These are phyloP conservation scores for Heterobasidion irregulare DNA, from an alignment of 1,284 basidiomycete genomes.

Conservation along the genomic window DNA sequence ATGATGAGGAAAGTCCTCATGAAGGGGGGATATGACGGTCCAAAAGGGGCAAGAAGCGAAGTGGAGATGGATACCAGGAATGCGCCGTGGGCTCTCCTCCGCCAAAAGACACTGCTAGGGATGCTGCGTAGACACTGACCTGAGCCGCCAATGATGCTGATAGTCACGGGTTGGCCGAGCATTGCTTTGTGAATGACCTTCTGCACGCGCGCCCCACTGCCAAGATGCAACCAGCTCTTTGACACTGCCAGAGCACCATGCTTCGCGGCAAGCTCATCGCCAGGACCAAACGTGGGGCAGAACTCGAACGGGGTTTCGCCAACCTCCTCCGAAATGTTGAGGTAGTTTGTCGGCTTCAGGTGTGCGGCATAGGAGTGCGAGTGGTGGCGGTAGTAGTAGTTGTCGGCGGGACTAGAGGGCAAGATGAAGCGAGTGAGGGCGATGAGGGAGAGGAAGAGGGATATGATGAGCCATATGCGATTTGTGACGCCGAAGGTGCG, in stretches of 20 bases:
- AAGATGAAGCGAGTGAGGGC: slow-evolving; percentile 55
- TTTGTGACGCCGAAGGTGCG: slow-evolving; percentile 55
- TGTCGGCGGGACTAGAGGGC: slow-evolving; percentile 23
- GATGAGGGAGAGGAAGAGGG: slow-evolving; percentile 50
- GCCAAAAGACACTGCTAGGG: background rate
- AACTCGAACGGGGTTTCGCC: slow-evolving; percentile 72
- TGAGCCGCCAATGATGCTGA: slow-evolving; percentile 86
- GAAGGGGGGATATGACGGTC: background rate
- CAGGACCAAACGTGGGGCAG: slow-evolving; percentile 81
- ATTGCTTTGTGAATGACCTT: slow-evolving; percentile 80
- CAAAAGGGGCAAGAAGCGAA: background rate
- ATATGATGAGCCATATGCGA: slow-evolving; percentile 66
- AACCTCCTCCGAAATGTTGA: slow-evolving; percentile 48
- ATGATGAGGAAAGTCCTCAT: background rate
- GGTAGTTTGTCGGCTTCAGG: slow-evolving; percentile 61
- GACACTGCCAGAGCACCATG: slow-evolving; percentile 74
- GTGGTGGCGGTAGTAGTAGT: slow-evolving; percentile 14
- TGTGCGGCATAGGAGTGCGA: slow-evolving; percentile 37
- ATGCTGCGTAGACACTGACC: slow-evolving; percentile 37
- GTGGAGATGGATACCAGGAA: too few species aligned
- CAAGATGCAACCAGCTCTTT: slow-evolving; percentile 72
- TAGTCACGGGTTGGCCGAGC: slow-evolving; percentile 80
- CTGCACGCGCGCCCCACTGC: slow-evolving; percentile 80
- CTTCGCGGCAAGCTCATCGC: slow-evolving; percentile 69
- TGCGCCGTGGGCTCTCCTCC: too few species aligned